These are phyloP conservation scores for Hypoxylon fragiforme DNA, from an alignment of 495 filamentous ascomycete species.

Conservation along the genomic window DNA sequence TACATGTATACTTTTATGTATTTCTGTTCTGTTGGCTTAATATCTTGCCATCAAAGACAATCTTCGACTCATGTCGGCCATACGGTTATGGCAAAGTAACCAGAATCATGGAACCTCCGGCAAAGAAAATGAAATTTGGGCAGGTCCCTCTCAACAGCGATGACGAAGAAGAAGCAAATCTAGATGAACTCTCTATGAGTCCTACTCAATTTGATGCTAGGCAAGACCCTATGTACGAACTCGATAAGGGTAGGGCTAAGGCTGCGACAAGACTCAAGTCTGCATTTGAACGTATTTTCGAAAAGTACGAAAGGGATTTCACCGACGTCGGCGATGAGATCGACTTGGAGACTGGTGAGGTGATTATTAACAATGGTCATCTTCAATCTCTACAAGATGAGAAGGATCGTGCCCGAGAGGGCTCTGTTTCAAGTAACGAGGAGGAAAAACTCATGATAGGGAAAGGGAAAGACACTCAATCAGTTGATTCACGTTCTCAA, in stretches of 20 bases:
- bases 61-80: not conserved
- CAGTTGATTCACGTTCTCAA: conserved; percentile 15
- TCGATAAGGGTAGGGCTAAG: conserved; percentile 60
- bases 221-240: conserved; percentile 54
- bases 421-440: conserved; percentile 27
- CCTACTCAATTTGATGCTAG: conserved; percentile 47
- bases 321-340: conserved; percentile 80
- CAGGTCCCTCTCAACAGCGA: conserved; percentile 38
- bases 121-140: conserved; percentile 60
- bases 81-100: conserved; percentile 10
- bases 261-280: conserved; percentile 73
- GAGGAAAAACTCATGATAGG: conserved; percentile 28
- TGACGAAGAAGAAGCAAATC: conserved; percentile 43
- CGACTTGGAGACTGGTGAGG: conserved; percentile 72
- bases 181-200: conserved; percentile 47
- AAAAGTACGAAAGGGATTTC: conserved; percentile 84
- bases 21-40: too few species aligned
- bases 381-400: conserved; percentile 60
- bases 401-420: conserved; percentile 39
- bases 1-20: too few species aligned
- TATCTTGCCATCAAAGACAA: too few species aligned
- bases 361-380: conserved; percentile 89
- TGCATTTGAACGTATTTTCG: conserved; percentile 82
- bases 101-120: conserved; percentile 57
- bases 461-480: conserved; percentile 4